Base-by-base conservation (phyloP, 2,329 filamentous ascomycete species). In the Mycosphaerella sp. region DNA sequence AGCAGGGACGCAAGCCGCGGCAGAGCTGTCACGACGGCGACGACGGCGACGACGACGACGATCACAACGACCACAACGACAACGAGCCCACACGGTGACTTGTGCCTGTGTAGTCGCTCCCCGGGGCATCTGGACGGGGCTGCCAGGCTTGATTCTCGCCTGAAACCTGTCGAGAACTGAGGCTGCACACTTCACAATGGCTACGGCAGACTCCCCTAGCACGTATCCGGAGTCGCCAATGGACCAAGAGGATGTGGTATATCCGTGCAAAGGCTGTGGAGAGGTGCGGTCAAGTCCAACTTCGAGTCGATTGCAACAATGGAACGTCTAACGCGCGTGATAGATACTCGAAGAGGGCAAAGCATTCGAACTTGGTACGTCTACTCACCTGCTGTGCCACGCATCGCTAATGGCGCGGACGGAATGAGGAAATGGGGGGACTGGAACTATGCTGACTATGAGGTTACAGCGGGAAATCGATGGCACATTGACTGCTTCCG, bases 331-430 rank as follows among this genome's bases (percentile, higher is more conserved):
- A 57, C 49, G 30, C 28, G 16, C 27, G 37, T 25, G 18, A 50
- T 69, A 96, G 89, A 95, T 97, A 61, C 80, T 98, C 16, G 93
- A 98, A 72, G 93, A 98, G 78, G 93, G 93, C 64, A 97, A 97
- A 73, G 93, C 93, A 46, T 98, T 95, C 65, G 93, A 98, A 74
- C 79, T 98, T 65, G 89, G 91, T 97, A 74, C 67, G 52, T 59
- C 37, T 41, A 30, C 30, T 18, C 28, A 30, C 7, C 14, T 41
- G n/a, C 17, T 4, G 21, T 41, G 16, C 16, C 41, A 28, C 21
- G 12, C 32, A 28, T 16, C 16, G 41, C 32, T 18, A 9, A 14
- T 43, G 39, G 17, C 14, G 25, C 36, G 18, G 35, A 28, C 36
- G n/a, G 12, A 7, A 32, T 25, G 27, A 28, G 14, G 2, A 16